Base-by-base conservation (phyloP, 306 rosid genomes). In the Medicago arabica region DNA sequence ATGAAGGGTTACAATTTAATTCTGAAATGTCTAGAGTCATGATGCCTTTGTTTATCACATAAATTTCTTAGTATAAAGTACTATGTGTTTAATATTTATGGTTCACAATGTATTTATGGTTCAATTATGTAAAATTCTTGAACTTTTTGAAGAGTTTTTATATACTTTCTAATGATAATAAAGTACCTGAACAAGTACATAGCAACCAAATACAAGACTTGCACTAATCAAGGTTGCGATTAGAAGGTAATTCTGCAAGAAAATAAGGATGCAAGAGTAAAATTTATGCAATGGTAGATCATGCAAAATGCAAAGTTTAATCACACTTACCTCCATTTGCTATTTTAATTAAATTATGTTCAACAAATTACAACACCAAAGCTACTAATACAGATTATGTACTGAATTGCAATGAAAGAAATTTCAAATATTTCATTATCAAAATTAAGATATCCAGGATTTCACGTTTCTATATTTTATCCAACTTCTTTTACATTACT, bases 201-300 rank as follows among this genome's bases (percentile, higher is more conserved):
- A 79, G 40, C 82, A 79, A 40, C 73, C 82, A 63, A 79, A 79
- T 40, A 79, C 82, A 53, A 79, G 82, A 63, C 82, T 79, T 18
- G 74, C 75, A 57, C 78, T 79, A 16, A 79, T 54, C 82, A 79
- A 71, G 64, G 78, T 79, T 10, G 82, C 82, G n/a, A 79, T 28
- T 31, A 79, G 78, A 72, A 79, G 82, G 16, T 71, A 63, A 4
- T 79, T 71, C 82, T 79, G 82, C 78, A 72, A 3, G 18, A 63
- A 44, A 71, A 51, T 21, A 51, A 34, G 15, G 19, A 40, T 31
- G 62, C 47, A 62, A 71, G 65, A 61, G 6, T 51, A 17, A 73
- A 17, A 31, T 41, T 16, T 16, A 23, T 19, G 51, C 18, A 53
- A 63, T 15, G 59, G 55, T 8, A 71, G 67, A 25, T 25, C 4